Base-by-base conservation (phyloP, 2,329 filamentous ascomycete species). In the Fusarium oxysporum region DNA sequence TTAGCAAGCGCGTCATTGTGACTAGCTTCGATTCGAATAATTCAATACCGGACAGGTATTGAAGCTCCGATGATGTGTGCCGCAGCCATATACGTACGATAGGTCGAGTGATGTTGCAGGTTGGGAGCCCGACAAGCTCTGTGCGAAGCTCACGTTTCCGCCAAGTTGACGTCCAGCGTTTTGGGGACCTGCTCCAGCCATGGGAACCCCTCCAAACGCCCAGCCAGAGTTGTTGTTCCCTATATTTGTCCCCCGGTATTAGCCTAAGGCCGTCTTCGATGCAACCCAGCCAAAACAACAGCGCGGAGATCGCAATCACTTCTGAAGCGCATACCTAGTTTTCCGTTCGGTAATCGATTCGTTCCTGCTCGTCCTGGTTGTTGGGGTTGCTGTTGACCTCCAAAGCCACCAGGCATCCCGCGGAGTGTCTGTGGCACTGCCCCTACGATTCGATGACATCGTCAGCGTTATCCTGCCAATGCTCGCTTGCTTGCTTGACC, bases 121-220 rank as follows among this genome's bases (percentile, higher is more conserved):
- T 81, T 91, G 89, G 65, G 90, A 91, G 70, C 88, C 88, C 77
- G 86, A 87, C 77, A 92, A 83, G 78, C 89, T 92, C 80, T 92
- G 90, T 54, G 90, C 90, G 81, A 92, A 92, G 81, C 90, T 92
- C 66, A 90, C 83, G 80, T 87, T 90, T 76, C 89, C 85, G 70
- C 86, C 85, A 77, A 89, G 81, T 82, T 90, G 86, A 78, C 88
- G 85, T 61, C 84, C 81, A 55, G 85, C 83, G 72, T 85, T 89
- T 77, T 86, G 88, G 64, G 90, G 83, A 47, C 84, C 84, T 77
- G 85, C 85, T 76, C 83, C 83, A 65, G 88, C 86, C 87, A 92
- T 91, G 32, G 90, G 89, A 77, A 90, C 85, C 64, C 86, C 87
- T 69, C 89, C 88, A 82, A 92, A 92, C 17, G 87, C 87, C 90